phyloP scores from a whole-genome alignment of 495 filamentous ascomycete species.

The Sabuloglossum arenarium region DNA sequence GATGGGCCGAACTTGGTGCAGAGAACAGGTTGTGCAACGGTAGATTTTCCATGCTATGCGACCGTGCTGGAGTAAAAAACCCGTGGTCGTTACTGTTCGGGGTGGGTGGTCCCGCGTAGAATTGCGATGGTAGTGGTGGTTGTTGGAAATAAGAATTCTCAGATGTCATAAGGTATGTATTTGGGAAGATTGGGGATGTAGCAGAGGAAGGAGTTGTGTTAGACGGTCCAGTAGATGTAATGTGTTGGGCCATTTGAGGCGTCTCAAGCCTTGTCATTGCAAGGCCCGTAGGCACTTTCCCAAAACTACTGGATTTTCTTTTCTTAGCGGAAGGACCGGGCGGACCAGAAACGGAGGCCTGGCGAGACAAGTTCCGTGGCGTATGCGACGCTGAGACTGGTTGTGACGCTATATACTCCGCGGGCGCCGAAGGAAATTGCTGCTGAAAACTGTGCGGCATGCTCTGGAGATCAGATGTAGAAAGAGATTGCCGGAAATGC shows the following conservation, averaged over 20 bases:
- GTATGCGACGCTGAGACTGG: slow-evolving; percentile 28
- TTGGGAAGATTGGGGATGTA: slow-evolving; percentile 19
- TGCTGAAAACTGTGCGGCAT: slow-evolving; percentile 28
- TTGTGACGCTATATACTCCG: slow-evolving; percentile 7
- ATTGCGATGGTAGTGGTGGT: slow-evolving; percentile 9
- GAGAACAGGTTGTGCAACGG: slow-evolving; percentile 34
- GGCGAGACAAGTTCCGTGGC: slow-evolving; percentile 45
- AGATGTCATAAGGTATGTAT: neutral
- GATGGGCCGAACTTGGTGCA: slow-evolving; percentile 41
- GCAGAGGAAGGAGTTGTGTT: slow-evolving; percentile 15
- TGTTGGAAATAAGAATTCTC: neutral
- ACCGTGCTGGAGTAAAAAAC: slow-evolving; percentile 28
- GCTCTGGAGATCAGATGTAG: slow-evolving; percentile 31
- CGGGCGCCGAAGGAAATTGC: slow-evolving; percentile 18
- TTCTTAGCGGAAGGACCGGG: slow-evolving; percentile 43
- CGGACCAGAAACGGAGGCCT: slow-evolving; percentile 44
- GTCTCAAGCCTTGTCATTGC: slow-evolving; percentile 62
- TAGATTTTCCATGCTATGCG: slow-evolving; percentile 34
- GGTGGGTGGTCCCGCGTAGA: slow-evolving; percentile 38
- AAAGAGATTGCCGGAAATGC: slow-evolving; percentile 18
- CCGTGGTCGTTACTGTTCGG: slow-evolving; percentile 34
- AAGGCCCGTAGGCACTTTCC: slow-evolving; percentile 46
- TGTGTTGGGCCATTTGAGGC: slow-evolving; percentile 17
- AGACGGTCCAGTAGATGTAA: slow-evolving; percentile 20
- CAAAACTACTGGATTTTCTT: slow-evolving; percentile 46